These are phyloP conservation scores for Canariomyces notabilis DNA, from an alignment of 2,329 filamentous ascomycete genomes.

Conservation along the genomic window DNA sequence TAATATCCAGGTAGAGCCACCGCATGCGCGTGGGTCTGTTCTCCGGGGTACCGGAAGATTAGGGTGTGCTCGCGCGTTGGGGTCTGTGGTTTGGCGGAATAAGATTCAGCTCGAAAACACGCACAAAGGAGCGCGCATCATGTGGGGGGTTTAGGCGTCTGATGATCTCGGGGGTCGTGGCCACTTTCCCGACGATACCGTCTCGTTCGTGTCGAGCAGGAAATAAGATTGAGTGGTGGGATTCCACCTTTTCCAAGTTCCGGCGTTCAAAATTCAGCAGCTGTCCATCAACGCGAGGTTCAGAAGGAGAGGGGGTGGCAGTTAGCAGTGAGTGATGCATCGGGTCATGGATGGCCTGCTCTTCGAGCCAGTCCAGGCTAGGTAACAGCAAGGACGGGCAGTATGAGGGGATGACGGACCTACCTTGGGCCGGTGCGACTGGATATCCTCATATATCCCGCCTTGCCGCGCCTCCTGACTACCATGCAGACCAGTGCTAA, in stretches of 20 bases:
- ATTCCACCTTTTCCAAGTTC: background rate
- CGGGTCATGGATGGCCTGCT: too few species aligned
- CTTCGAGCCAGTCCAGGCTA: too few species aligned
- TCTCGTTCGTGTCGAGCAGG: constrained; percentile 9
- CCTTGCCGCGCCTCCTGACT: too few species aligned
- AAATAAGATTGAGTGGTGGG: constrained; percentile 8
- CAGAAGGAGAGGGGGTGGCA: too few species aligned
- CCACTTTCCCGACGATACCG: constrained; percentile 3
- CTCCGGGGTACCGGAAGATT: constrained; percentile 62
- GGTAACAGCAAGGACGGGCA: too few species aligned
- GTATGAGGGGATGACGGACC: too few species aligned
- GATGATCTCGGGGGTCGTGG: constrained; percentile 4
- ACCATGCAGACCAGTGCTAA: too few species aligned
- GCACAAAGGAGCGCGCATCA: constrained; percentile 11
- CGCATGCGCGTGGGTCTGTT: constrained; percentile 73
- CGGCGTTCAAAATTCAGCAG: background rate
- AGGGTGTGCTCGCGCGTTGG: constrained; percentile 19
- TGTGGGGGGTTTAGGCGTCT: constrained; percentile 3
- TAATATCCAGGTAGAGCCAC: constrained; percentile 55
- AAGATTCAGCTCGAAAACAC: constrained; percentile 3
- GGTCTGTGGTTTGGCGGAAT: constrained; percentile 12
- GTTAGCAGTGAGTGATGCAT: too few species aligned
- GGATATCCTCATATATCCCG: too few species aligned
- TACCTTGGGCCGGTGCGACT: too few species aligned
- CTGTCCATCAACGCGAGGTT: too few species aligned